Base-by-base conservation (phyloP, 179 eudicot species). In the Gypsophila paniculata region DNA sequence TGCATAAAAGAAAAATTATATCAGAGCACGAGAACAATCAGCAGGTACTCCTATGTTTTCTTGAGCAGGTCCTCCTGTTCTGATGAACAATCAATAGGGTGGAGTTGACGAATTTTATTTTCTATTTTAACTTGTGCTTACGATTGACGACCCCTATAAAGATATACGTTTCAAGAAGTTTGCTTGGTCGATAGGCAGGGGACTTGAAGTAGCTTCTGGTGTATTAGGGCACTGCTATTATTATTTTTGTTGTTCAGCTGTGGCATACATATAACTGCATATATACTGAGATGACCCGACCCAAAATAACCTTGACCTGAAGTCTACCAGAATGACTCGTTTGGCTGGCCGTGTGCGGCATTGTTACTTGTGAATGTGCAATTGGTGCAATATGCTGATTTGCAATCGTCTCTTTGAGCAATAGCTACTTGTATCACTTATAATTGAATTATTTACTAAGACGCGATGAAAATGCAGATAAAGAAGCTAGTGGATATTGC, bases 401-500 rank as follows among this genome's bases (percentile, higher is more conserved):
- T 60, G 64, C 15, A 60, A 25, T n/a, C 25, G 25, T 39, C 44
- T 46, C 44, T 9, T 13, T 65, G 54, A 19, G 10, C 26, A 10
- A 29, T 13, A 51, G 14, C 18, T 63, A 22, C 6, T 26, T 26
- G 25, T 60, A 29, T 25, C 2, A 26, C 64, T 29, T 14, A 61
- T 32, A 14, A 34, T 9, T n/a, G 48, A 17, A 36, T 39, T 52
- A 65, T 26, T 19, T n/a, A 29, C 60, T 70, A 65, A 74, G 57
- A 63, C 13, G 14, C 61, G 66, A 58, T 68, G 72, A 66, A 73
- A 63, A 75, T 72, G 72, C 96, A 95, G 99, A 92, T 95, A 76
- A 86, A 83, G 78, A 92, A 87, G 87, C 85, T 95, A 61, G 79
- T 85, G 80, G 97, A 95, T 80, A 87, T 95, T 80, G 86, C 95